Evolutionary conservation across 2,329 filamentous ascomycete species (phyloP).

Genomic region (Apiospora pterosperma): DNA sequence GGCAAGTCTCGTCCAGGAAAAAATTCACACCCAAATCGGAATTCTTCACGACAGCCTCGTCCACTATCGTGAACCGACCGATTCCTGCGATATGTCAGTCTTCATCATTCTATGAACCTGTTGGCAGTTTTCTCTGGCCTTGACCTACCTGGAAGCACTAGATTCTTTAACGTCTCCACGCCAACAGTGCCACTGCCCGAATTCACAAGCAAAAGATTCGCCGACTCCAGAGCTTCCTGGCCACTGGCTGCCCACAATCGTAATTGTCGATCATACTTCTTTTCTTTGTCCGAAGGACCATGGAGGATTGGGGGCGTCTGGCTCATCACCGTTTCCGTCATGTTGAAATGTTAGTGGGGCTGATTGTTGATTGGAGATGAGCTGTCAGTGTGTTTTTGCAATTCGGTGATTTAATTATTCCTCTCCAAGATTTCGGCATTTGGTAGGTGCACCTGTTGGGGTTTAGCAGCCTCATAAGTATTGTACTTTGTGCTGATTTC

Average conservation of each 20-base stretch:
- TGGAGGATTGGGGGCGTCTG: conserved; percentile 47
- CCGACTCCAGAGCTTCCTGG: conserved; percentile 84
- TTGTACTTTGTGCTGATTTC: background rate
- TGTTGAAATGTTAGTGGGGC: conserved; percentile 15
- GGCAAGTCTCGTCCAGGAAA: conserved; percentile 77
- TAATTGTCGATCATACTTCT: conserved; percentile 92
- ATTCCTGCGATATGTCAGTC: conserved; percentile 55
- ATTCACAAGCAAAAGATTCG: conserved; percentile 88
- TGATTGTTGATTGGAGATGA: background rate
- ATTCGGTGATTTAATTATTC: background rate
- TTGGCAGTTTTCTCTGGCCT: background rate
- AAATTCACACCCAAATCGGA: conserved; percentile 93
- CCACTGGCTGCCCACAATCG: conserved; percentile 92
- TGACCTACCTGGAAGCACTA: conserved; percentile 75
- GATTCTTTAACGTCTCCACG: conserved; percentile 90
- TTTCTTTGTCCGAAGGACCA: conserved; percentile 58
- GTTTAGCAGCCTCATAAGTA: background rate
- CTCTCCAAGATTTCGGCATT: background rate
- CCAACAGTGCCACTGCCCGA: conserved; percentile 83
- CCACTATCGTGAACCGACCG: conserved; percentile 87
- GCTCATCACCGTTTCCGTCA: conserved; percentile 42
- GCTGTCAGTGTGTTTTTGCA: background rate
- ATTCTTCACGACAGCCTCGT: conserved; percentile 73
- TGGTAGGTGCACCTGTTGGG: background rate
- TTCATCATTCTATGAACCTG: background rate